These are phyloP conservation scores for Sporisorium graminicola DNA, from an alignment of 1,284 basidiomycete genomes.

Conservation along the genomic window DNA sequence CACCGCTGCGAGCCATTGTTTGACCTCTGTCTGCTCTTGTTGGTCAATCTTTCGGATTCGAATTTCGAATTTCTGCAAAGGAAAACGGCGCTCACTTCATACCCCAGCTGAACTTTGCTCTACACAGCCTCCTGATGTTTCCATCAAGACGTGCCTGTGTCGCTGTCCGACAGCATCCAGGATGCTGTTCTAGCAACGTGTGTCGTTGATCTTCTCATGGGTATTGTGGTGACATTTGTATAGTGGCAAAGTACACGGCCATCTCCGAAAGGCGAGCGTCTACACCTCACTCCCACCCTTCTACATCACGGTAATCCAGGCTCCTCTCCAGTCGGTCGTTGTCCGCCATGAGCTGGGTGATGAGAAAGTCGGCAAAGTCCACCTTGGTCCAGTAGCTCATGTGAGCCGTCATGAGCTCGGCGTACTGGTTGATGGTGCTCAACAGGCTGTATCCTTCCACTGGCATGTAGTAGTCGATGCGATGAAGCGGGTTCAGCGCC, in stretches of 20 bases:
- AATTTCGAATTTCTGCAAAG: neutral
- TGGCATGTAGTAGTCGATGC: constrained; percentile 56
- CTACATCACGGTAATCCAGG: constrained; percentile 37
- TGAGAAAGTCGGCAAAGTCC: constrained; percentile 62
- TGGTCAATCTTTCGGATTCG: neutral
- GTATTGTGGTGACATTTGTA: neutral
- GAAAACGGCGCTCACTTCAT: too few species aligned
- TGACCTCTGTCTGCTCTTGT: neutral
- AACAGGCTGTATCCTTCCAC: constrained; percentile 50
- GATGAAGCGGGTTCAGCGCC: constrained; percentile 47
- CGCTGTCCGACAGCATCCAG: too few species aligned
- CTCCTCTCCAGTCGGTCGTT: constrained; percentile 40
- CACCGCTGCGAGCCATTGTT: neutral
- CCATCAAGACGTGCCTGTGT: neutral
- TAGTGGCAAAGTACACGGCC: neutral
- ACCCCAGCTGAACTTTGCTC: neutral
- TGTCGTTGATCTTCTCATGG: too few species aligned
- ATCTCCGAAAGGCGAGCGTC: neutral
- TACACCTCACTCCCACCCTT: constrained; percentile 44
- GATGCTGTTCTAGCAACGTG: too few species aligned
- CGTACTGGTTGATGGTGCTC: constrained; percentile 53
- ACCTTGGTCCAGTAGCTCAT: constrained; percentile 64
- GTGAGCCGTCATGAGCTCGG: constrained; percentile 62
- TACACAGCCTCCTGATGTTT: neutral
- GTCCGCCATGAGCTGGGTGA: constrained; percentile 58